Conservation (phyloP, 768 basidiomycete genomes). For the Termitomyces sp. region DNA sequence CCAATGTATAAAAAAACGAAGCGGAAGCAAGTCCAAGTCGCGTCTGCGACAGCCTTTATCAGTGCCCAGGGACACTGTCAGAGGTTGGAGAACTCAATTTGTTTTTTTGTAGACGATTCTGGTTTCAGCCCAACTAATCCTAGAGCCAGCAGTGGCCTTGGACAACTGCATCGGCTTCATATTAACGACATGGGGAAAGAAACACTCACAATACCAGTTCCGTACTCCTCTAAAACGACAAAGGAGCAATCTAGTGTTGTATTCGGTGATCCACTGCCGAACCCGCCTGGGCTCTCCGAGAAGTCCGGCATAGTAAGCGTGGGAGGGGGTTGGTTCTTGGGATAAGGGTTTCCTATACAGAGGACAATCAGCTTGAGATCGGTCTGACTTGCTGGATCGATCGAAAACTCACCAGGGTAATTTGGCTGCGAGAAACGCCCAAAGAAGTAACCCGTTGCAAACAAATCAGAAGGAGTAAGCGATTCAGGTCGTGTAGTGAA, state of each 20-base stretch:
- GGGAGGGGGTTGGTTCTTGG: constrained; percentile 32
- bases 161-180: background rate
- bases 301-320: constrained; percentile 45
- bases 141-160: constrained; percentile 23
- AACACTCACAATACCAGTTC: constrained; percentile 26
- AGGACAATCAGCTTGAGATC: background rate
- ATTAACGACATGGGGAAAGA: background rate
- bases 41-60: background rate
- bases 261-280: constrained; percentile 26
- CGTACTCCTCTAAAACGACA: constrained; percentile 41
- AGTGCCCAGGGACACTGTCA: background rate
- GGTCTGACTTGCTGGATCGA: background rate
- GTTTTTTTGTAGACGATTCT: background rate
- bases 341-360: constrained; percentile 34
- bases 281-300: constrained; percentile 34
- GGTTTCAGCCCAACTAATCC: constrained; percentile 18
- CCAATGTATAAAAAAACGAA: too few species aligned
- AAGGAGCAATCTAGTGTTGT: constrained; percentile 31
- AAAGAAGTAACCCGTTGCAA: constrained; percentile 38
- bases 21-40: background rate
- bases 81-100: background rate
- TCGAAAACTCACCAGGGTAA: constrained; percentile 32
- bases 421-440: constrained; percentile 39
- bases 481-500: constrained; percentile 26
- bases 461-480: constrained; percentile 22